Conservation (phyloP, 129 eudicot genomes). For the Tanacetum coccineum region DNA sequence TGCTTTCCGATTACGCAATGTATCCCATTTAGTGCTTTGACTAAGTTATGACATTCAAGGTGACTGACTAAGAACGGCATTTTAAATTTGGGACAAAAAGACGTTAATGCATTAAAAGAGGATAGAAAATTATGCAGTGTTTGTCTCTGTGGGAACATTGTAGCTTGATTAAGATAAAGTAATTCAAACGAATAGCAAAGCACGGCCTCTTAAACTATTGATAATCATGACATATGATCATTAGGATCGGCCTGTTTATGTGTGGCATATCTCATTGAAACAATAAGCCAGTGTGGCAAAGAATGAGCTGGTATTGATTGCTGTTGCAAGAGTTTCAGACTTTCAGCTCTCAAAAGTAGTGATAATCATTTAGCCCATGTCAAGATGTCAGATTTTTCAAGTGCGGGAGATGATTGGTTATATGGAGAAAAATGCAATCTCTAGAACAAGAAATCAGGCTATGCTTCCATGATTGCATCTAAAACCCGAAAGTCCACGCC, state of each 20-base stretch:
- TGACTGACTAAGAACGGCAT: not conserved
- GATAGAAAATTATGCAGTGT: not conserved
- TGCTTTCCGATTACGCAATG: not conserved
- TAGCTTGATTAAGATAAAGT: too few relatives aligned
- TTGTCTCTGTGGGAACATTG: too few relatives aligned
- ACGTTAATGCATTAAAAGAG: conserved; percentile 1
- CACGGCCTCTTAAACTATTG: too few relatives aligned
- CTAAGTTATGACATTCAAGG: not conserved
- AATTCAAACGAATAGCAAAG: too few relatives aligned
- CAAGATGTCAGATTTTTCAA: conserved; percentile 29
- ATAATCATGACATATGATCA: too few relatives aligned
- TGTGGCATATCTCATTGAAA: conserved; percentile 1
- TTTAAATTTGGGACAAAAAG: conserved; percentile 5
- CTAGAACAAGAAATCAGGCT: conserved; percentile 20
- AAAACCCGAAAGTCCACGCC: conserved; percentile 22
- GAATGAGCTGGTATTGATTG: not conserved
- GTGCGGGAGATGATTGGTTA: conserved; percentile 30
- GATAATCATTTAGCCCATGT: conserved; percentile 8
- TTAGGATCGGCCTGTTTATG: not conserved
- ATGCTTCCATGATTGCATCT: conserved; percentile 28
- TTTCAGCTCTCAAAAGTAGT: conserved; percentile 1
- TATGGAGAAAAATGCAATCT: conserved; percentile 23
- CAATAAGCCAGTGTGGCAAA: not conserved
- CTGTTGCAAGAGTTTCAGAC: not conserved
- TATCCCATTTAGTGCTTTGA: not conserved